A percentile compares a stretch with the other conserved stretches of the same genome.
Evolutionary conservation across 1,139 yeast species (phyloP).

Genomic region (Hemisphaericaspora xylofermentans): DNA sequence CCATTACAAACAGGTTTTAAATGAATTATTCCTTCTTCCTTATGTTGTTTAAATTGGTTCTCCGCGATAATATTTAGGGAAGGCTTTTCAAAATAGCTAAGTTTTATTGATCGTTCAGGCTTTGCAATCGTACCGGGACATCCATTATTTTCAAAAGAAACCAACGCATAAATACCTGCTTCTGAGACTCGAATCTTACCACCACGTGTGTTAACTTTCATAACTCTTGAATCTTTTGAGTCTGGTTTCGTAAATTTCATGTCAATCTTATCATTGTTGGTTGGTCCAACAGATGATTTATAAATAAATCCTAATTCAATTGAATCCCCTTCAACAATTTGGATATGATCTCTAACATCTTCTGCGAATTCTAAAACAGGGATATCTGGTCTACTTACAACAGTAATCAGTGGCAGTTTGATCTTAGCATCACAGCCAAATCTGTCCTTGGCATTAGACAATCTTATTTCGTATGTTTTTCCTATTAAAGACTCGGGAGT

Average conservation of each 20-base stretch:
- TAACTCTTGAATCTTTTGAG: constrained; percentile 2
- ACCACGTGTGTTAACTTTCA: constrained; percentile 7
- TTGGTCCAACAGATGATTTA: constrained; percentile 29
- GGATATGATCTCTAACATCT: constrained; percentile 22
- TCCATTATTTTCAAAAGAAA: constrained; percentile 60
- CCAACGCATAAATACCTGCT: constrained; percentile 64
- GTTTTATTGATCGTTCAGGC: constrained; percentile 33
- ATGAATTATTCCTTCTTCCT: constrained; percentile 20
- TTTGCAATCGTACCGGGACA: constrained; percentile 62
- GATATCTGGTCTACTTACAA: constrained; percentile 65
- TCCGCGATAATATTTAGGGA: constrained; percentile 26
- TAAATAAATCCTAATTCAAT: constrained; percentile 58
- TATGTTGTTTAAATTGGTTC: constrained; percentile 21
- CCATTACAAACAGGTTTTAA: constrained; percentile 37
- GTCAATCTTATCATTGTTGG: constrained; percentile 26
- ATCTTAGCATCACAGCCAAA: constrained; percentile 68
- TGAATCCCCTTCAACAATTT: constrained; percentile 61
- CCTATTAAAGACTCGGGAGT: constrained; percentile 62
- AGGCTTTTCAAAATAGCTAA: constrained; percentile 62
- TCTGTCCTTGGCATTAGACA: constrained; percentile 68
- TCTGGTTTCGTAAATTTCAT: constrained; percentile 21
- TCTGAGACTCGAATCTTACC: constrained; percentile 32
- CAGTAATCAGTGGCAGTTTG: constrained; percentile 39
- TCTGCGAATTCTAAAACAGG: constrained; percentile 41
- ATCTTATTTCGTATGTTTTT: constrained; percentile 63